Base-by-base conservation (phyloP, 192 early-diverging fungal genomes). In the Physocladia obscura region DNA sequence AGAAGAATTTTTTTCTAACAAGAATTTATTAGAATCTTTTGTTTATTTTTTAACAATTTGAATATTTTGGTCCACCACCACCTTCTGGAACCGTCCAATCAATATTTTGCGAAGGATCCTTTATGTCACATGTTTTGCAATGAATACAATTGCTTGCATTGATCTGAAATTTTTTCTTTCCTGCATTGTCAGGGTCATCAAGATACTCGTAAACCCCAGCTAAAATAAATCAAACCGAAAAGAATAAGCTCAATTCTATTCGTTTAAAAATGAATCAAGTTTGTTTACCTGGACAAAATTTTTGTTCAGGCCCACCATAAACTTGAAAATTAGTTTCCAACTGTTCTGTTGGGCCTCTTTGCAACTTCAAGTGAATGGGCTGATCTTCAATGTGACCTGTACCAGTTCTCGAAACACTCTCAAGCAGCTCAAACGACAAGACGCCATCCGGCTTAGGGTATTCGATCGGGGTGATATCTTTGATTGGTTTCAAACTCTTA, bases 111-210 rank as follows among this genome's bases (percentile, higher is more conserved):
- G 91, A 89, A 24, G 95, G 95, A 76, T 99, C 97, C 79, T 99
- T 99, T 75, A 99, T 99, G 76, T 99, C 95, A 71, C 97, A 99
- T 0, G 97, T 99, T 85, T 99, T 99, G 90, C 97, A 99, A 79
- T 99, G 97, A 50, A 99, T 93, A 74, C 97, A 99, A 79, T 99
- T 73, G 71, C 71, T 69, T 38, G 65, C 67, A 26, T 98, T 97
- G 77, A 99, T 97, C 82, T 97, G 94, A 76, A 97, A 90, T 13
- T 94, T 85, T 82, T 97, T 92, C 68, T 93, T 51, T 4, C 91
- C 92, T 2, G 94, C 91, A 27, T 90, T 87, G 50, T 64, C 67
- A 68, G 96, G 94, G 58, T 96, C 92, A 22, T 96, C 94, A 0
- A 98, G 89, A 80, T 94, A 97, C 81, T 98, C 97, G 79, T 97